These are phyloP conservation scores for Epithele typhae DNA, from an alignment of 768 basidiomycete species.

Conservation along the genomic window DNA sequence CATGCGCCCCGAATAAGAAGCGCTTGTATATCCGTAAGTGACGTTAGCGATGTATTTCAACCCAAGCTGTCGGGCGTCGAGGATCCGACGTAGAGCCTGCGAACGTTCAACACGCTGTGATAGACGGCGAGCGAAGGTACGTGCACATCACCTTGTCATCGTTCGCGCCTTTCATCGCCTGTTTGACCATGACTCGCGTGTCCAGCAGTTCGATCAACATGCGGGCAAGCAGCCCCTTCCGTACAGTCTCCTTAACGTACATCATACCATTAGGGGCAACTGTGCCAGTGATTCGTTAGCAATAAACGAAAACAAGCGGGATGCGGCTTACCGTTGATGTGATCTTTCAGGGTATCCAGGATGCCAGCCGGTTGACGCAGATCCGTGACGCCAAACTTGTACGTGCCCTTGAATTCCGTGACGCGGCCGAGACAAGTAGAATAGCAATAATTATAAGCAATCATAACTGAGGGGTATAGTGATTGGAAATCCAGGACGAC, in stretches of 20 bases:
- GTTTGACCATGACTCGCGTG: slow-evolving; percentile 97
- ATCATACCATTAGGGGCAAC: slow-evolving; percentile 96
- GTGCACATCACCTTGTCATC: slow-evolving; percentile 58
- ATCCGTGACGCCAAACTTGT: slow-evolving; percentile 84
- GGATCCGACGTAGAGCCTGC: slow-evolving; percentile 67
- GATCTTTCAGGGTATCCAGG: slow-evolving; percentile 63
- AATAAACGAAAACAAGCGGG: neutral
- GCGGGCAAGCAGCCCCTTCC: slow-evolving; percentile 80
- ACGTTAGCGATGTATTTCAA: slow-evolving; percentile 94
- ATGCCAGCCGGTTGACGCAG: slow-evolving; percentile 64
- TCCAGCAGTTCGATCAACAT: slow-evolving; percentile 93
- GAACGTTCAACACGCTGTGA: neutral
- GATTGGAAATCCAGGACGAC: slow-evolving; percentile 96
- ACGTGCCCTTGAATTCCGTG: slow-evolving; percentile 78
- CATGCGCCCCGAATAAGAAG: slow-evolving; percentile 95
- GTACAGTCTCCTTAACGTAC: slow-evolving; percentile 82
- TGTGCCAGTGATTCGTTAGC: slow-evolving; percentile 24
- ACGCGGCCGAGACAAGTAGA: slow-evolving; percentile 94
- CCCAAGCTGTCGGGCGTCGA: slow-evolving; percentile 89
- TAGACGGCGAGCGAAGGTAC: neutral
- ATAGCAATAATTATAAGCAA: slow-evolving; percentile 96
- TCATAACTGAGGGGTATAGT: slow-evolving; percentile 96
- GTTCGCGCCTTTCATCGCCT: slow-evolving; percentile 83
- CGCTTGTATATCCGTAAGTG: slow-evolving; percentile 95
- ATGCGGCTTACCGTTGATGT: slow-evolving; percentile 62